Base-by-base conservation (phyloP, 345 rosid genomes). In the Populus simonii region DNA sequence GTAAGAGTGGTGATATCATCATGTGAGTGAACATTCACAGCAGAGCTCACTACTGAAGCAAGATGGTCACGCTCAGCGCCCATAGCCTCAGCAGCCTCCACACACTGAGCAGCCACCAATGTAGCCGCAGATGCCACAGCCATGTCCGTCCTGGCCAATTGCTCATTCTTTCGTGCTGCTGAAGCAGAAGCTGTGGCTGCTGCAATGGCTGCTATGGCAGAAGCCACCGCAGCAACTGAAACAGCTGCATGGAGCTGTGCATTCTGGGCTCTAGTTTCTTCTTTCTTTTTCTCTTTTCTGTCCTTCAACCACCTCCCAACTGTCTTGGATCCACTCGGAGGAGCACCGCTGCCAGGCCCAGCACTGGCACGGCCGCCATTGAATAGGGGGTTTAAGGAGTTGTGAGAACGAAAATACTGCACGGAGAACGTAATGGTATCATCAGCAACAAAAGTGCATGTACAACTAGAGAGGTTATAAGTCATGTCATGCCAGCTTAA, bases 271-370 rank as follows among this genome's bases (percentile, higher is more conserved):
- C 99, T 87, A 66, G 74, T 88, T 81, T 96, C 99, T 84, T 93
- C 97, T 83, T 93, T 96, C 86, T 91, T 96, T 85, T 90, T 93
- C 87, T 92, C 98, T 76, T 89, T 92, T 81, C 99, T 88, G 74
- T 96, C 99, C 83, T 96, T 96, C 85, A 96, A 80, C 99, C 99
- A 96, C 83, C 98, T 87, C 51, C 98, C 96, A 2, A 93, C 96
- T 0, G 98, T 96, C 84, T 92, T 96, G 13, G 92, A 88, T 49
- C 87, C 90, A 33, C 84, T 88, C 5, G 81, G 79, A 0, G 99
- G 92, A 38, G 97, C 84, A 57, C 73, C 84, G 62, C 83, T 76
- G n/a, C 92, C 90, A 43, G 80, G 81, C 25, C 88, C 91, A 6
- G 84, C 66, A 74, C 89, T 76, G 59, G 88, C 82, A 7, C 96